phyloP scores from a whole-genome alignment of 2,329 filamentous ascomycete species.

The Venturia aucupariae region DNA sequence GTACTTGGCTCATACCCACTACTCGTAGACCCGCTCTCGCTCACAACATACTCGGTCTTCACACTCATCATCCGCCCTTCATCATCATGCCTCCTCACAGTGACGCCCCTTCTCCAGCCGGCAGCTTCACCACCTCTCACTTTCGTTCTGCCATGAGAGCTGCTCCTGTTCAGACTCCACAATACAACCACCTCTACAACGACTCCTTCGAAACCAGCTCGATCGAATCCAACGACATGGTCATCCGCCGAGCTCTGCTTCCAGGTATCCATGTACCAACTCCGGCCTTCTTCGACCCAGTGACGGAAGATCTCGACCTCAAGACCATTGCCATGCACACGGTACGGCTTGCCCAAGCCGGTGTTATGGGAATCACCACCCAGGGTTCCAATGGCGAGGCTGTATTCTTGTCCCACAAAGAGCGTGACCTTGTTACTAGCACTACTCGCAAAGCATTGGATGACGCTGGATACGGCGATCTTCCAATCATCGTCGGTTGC shows the following conservation, averaged over 20 bases:
- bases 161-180: constrained; percentile 24
- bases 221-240: constrained; percentile 26
- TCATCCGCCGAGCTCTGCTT: constrained; percentile 26
- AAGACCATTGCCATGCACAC: constrained; percentile 38
- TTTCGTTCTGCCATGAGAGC: constrained; percentile 13
- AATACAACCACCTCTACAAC: constrained; percentile 25
- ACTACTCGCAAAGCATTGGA: constrained; percentile 63
- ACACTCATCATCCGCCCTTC: neutral
- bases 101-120: constrained; percentile 15
- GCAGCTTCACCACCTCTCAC: constrained; percentile 15
- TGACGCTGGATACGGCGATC: constrained; percentile 51
- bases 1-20: neutral
- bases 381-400: constrained; percentile 80
- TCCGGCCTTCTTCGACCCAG: constrained; percentile 34
- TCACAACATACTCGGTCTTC: neutral
- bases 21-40: neutral
- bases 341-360: constrained; percentile 60
- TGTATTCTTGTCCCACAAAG: constrained; percentile 63
- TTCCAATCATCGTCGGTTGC: constrained; percentile 69
- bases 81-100: constrained; percentile 16
- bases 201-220: constrained; percentile 30
- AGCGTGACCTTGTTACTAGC: constrained; percentile 58
- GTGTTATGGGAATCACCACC: constrained; percentile 64
- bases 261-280: constrained; percentile 38
- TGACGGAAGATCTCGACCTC: constrained; percentile 33